A percentile compares a stretch with the other conserved stretches of the same genome.
phyloP scores from a whole-genome alignment of 2,329 filamentous ascomycete species.

The Fusarium palustre region DNA sequence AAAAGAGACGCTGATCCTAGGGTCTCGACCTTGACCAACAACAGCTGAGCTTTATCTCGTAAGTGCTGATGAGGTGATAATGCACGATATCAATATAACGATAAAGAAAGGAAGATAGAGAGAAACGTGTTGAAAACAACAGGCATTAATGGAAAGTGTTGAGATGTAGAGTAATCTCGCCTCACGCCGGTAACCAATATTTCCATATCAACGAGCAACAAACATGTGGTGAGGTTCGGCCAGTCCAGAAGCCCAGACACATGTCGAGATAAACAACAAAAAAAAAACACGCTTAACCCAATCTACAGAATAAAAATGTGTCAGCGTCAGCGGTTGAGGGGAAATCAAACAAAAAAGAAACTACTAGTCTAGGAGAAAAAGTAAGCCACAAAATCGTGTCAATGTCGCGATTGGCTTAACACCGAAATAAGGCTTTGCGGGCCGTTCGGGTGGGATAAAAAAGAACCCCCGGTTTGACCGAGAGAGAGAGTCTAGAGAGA shows the following conservation, averaged over 20 bases:
- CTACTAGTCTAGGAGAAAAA: conserved; percentile 4
- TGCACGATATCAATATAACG: conserved; percentile 13
- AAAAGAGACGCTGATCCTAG: neutral
- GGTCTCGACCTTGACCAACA: neutral
- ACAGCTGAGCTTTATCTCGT: neutral
- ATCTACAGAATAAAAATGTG: neutral
- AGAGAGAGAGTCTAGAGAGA: neutral
- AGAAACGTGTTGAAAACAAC: neutral
- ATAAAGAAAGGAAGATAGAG: neutral
- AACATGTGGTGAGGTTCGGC: neutral
- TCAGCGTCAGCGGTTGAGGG: neutral
- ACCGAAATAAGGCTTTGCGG: conserved; percentile 21
- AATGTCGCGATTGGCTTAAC: neutral
- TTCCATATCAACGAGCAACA: neutral
- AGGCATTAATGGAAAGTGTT: conserved; percentile 10
- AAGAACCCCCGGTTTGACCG: conserved; percentile 7
- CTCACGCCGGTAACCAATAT: neutral
- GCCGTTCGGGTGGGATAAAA: conserved; percentile 3
- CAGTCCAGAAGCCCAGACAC: neutral
- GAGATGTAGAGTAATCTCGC: conserved; percentile 3
- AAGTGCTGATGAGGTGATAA: conserved; percentile 19
- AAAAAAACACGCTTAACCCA: neutral
- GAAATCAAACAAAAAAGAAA: neutral
- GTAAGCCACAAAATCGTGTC: conserved; percentile 6
- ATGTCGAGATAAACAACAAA: conserved; percentile 3